These are phyloP conservation scores for Phytopythium aichiense DNA, from an alignment of 352 stramenopile genomes.

Conservation along the genomic window DNA sequence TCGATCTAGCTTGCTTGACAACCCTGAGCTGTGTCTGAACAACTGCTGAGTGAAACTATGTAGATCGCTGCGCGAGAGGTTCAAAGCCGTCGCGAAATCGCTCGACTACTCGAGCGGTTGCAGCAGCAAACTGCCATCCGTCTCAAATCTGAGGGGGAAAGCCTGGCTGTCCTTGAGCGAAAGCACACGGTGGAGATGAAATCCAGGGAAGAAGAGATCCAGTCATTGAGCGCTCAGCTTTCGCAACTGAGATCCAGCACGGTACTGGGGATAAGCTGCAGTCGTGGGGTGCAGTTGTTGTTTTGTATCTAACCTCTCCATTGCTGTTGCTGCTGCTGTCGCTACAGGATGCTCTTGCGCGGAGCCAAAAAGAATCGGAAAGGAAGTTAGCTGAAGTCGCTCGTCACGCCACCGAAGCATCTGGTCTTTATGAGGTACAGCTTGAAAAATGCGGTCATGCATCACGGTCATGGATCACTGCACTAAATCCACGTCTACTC, in stretches of 20 bases:
- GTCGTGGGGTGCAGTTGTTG: background rate
- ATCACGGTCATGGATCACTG: background rate
- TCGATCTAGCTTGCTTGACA: background rate
- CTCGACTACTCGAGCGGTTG: constrained; percentile 54
- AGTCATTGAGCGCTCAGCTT: constrained; percentile 37
- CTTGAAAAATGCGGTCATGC: background rate
- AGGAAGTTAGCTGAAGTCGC: constrained; percentile 32
- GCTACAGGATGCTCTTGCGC: constrained; percentile 29
- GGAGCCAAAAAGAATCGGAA: constrained; percentile 53
- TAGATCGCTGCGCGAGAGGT: constrained; percentile 59
- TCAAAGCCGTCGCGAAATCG: constrained; percentile 66
- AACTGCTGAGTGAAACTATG: background rate
- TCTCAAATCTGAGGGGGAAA: constrained; percentile 48
- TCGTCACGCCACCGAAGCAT: background rate
- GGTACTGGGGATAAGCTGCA: constrained; percentile 8
- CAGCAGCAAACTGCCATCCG: constrained; percentile 42
- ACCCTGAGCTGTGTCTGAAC: background rate
- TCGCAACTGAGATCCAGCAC: constrained; percentile 50
- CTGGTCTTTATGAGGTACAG: constrained; percentile 3
- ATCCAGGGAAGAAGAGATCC: constrained; percentile 48
- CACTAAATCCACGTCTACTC: background rate
- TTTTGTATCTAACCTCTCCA: background rate
- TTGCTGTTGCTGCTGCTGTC: background rate
- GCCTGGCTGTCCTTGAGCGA: constrained; percentile 14
- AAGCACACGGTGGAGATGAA: constrained; percentile 42